Evolutionary conservation across 768 basidiomycete species (phyloP).

Genomic region (Calocybe cyanea): DNA sequence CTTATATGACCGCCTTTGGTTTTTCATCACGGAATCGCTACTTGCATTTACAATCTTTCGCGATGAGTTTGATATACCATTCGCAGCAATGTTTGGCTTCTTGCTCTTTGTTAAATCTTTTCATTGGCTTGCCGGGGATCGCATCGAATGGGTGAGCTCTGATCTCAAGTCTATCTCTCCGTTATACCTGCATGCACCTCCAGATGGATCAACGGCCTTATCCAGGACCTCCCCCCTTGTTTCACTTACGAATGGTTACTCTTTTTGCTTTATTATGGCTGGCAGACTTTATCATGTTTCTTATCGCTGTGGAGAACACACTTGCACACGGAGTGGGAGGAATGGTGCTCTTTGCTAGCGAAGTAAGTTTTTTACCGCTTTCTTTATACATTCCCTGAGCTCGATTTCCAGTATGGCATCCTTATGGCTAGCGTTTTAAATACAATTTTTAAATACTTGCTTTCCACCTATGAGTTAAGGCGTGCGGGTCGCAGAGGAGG

Average conservation of each 20-base stretch:
- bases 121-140: constrained; percentile 94
- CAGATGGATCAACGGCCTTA: constrained; percentile 98
- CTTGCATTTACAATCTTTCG: constrained; percentile 97
- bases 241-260: constrained; percentile 78
- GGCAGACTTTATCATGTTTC: constrained; percentile 74
- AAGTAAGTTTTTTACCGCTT: constrained; percentile 47
- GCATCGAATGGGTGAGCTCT: constrained; percentile 84
- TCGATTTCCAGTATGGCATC: constrained; percentile 70
- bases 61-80: constrained; percentile 90
- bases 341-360: constrained; percentile 93
- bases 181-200: constrained; percentile 1
- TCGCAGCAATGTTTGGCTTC: constrained; percentile 92
- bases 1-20: constrained; percentile 94
- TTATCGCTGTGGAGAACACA: constrained; percentile 78
- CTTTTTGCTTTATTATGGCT: constrained; percentile 74
- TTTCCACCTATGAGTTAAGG: constrained; percentile 79
- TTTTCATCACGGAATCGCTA: constrained; percentile 94
- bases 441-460: constrained; percentile 75
- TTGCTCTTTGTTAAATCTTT: constrained; percentile 95
- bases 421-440: constrained; percentile 78
- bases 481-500: constrained; percentile 75
- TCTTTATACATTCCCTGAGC: constrained; percentile 1
- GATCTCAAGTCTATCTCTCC: too few species aligned
- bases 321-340: constrained; percentile 77
- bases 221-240: constrained; percentile 76